phyloP scores from a whole-genome alignment of 2,329 filamentous ascomycete genomes.

The Fusarium papillatum region DNA sequence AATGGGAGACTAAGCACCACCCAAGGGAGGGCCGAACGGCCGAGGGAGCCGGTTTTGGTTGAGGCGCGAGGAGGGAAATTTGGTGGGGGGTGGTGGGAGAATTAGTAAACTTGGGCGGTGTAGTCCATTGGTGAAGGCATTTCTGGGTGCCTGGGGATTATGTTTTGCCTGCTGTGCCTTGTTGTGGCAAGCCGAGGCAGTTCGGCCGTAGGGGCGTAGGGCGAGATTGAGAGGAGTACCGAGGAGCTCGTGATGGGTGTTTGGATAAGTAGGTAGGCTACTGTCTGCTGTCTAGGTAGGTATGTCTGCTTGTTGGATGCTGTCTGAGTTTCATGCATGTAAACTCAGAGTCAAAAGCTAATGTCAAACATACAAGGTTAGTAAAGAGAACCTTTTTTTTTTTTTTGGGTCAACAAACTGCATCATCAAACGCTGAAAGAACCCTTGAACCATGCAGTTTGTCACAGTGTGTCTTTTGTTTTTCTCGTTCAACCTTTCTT shows the following conservation, averaged over 20 bases:
- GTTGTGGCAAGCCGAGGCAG: slow-evolving; percentile 38
- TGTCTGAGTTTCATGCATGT: not conserved
- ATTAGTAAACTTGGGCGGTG: slow-evolving; percentile 1
- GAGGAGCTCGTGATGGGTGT: slow-evolving; percentile 15
- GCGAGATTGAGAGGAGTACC: slow-evolving; percentile 23
- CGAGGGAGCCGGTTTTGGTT: slow-evolving; percentile 22
- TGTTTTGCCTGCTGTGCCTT: not conserved
- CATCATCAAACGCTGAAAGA: not conserved
- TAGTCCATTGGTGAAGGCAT: not conserved
- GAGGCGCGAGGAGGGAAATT: slow-evolving; percentile 12
- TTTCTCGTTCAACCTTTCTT: not conserved
- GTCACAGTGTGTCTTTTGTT: not conserved
- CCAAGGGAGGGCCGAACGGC: slow-evolving; percentile 19
- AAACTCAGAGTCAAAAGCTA: not conserved
- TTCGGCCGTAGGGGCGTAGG: slow-evolving; percentile 33
- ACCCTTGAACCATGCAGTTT: not conserved
- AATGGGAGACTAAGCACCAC: slow-evolving; percentile 2
- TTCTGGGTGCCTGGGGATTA: not conserved
- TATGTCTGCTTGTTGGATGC: not conserved
- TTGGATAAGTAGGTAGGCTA: not conserved
- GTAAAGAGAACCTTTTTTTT: not conserved
- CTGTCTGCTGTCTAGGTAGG: not conserved
- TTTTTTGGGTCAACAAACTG: not conserved
- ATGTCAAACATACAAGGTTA: not conserved
- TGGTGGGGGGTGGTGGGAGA: not conserved